Conservation (phyloP, 108 stramenopile genomes). For the Bacterosira constricta region DNA sequence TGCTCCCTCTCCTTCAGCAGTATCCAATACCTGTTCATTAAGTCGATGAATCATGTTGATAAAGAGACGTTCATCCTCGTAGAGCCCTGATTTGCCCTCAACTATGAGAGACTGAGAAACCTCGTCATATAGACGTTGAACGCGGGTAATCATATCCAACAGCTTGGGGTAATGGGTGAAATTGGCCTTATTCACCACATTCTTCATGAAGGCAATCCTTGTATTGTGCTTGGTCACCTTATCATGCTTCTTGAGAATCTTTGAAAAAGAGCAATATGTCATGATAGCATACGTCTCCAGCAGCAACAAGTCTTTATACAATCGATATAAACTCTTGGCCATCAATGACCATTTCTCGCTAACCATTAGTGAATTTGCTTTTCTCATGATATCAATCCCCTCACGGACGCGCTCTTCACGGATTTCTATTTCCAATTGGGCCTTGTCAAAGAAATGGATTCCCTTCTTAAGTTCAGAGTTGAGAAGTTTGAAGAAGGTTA, state of each 20-base stretch:
- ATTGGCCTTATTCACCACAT: slow-evolving; percentile 86
- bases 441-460: slow-evolving; percentile 85
- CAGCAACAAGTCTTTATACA: slow-evolving; percentile 94
- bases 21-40: slow-evolving; percentile 76
- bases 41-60: slow-evolving; percentile 89
- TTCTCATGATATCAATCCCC: slow-evolving; percentile 77
- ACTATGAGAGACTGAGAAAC: slow-evolving; percentile 63
- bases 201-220: slow-evolving; percentile 81
- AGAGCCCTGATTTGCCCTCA: slow-evolving; percentile 76
- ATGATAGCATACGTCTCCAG: slow-evolving; percentile 98
- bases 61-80: slow-evolving; percentile 86
- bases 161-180: slow-evolving; percentile 80
- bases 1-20: slow-evolving; percentile 60
- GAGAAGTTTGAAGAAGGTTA: slow-evolving; percentile 90
- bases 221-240: slow-evolving; percentile 91
- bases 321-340: slow-evolving; percentile 87
- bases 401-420: slow-evolving; percentile 87
- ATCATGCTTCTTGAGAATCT: slow-evolving; percentile 99
- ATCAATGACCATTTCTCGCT: slow-evolving; percentile 79
- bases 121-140: slow-evolving; percentile 72
- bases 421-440: slow-evolving; percentile 79
- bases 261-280: slow-evolving; percentile 97
- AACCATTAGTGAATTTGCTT: slow-evolving; percentile 83
- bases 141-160: slow-evolving; percentile 71
- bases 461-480: slow-evolving; percentile 90